phyloP scores from a whole-genome alignment of 768 basidiomycete species.

The Auriscalpium microsporum region DNA sequence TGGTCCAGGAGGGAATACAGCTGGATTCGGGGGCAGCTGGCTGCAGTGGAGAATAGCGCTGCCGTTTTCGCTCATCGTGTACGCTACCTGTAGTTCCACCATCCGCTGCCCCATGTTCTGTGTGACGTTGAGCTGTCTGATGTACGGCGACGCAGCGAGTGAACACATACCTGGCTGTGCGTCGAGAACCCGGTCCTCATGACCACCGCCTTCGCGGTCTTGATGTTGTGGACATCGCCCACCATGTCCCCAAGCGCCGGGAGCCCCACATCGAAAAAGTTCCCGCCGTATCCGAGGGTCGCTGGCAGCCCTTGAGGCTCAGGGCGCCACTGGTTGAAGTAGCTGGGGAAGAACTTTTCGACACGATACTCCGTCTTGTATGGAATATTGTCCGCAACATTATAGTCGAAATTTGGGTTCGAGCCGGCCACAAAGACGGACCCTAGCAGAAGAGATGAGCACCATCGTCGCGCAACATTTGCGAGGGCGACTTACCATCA shows the following conservation, averaged over 20 bases:
- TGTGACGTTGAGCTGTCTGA: neutral
- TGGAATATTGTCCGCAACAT: conserved; percentile 27
- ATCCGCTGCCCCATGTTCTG: conserved; percentile 71
- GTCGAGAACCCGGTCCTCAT: conserved; percentile 72
- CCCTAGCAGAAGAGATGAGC: conserved; percentile 25
- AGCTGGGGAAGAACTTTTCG: conserved; percentile 72
- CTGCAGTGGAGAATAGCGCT: conserved; percentile 54
- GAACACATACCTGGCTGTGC: conserved; percentile 51
- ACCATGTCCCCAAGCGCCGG: conserved; percentile 39
- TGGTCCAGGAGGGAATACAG: conserved; percentile 63
- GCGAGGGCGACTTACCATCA: conserved; percentile 34
- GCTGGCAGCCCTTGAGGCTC: conserved; percentile 47
- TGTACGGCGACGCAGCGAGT: neutral
- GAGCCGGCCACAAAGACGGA: conserved; percentile 71
- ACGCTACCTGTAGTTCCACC: conserved; percentile 56
- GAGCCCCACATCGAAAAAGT: conserved; percentile 59
- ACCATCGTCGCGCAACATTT: neutral
- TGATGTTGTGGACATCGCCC: conserved; percentile 39
- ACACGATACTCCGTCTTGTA: conserved; percentile 73
- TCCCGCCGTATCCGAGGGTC: conserved; percentile 67
- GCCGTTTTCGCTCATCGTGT: conserved; percentile 47
- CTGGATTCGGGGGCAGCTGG: conserved; percentile 70
- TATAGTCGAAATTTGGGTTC: conserved; percentile 71
- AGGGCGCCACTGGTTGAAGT: conserved; percentile 56
- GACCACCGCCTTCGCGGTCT: conserved; percentile 44